Conservation (phyloP, 345 rosid genomes). For the Nephelium lappaceum region DNA sequence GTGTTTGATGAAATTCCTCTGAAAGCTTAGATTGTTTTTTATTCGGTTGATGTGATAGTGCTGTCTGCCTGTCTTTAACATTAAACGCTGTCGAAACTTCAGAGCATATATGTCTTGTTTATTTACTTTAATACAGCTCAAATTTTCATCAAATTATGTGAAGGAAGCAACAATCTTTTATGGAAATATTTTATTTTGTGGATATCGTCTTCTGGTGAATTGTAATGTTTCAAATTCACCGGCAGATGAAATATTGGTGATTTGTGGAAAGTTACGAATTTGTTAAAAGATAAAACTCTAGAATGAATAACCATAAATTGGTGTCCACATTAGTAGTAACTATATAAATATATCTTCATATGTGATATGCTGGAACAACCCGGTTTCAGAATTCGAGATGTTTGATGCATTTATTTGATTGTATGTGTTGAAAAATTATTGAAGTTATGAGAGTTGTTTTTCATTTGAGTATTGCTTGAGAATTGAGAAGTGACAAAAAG, state of each 20-base stretch:
- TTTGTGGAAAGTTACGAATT: too few relatives aligned
- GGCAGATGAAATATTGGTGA: background rate
- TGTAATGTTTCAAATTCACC: background rate
- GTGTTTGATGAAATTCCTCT: background rate
- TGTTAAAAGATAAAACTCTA: too few relatives aligned
- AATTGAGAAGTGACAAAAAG: background rate
- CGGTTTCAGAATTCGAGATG: background rate
- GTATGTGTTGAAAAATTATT: background rate
- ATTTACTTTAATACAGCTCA: too few relatives aligned
- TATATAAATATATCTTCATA: background rate
- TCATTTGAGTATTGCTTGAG: background rate
- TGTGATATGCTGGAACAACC: background rate
- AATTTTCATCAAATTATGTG: too few relatives aligned
- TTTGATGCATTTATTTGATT: background rate
- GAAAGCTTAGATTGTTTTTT: too few relatives aligned
- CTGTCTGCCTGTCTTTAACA: too few relatives aligned
- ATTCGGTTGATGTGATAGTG: too few relatives aligned
- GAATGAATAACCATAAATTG: too few relatives aligned
- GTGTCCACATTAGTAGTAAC: background rate
- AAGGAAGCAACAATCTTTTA: too few relatives aligned
- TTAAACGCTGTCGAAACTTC: too few relatives aligned
- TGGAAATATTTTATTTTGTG: background rate
- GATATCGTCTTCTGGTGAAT: background rate
- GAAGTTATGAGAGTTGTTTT: background rate
- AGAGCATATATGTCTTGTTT: too few relatives aligned